Evolutionary conservation across 192 early-diverging fungal genomes (phyloP), one percentile per base, ranked within the genome.

Genomic region (Coemansia nantahalensis): DNA sequence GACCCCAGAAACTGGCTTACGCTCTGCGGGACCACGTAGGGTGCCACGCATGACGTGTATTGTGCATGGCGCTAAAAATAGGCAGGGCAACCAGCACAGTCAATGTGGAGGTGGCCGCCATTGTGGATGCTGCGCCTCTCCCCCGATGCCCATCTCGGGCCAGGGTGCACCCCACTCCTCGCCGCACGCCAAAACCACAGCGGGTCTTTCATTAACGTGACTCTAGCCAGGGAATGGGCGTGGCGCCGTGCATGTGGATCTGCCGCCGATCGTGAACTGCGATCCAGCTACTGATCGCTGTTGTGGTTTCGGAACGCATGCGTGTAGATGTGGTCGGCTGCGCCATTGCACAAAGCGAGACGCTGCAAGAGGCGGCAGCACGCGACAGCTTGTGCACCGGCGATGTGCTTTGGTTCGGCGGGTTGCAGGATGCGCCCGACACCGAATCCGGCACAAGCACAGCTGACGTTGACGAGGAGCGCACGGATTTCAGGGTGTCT

Each of bases 251-350:
- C 48, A n/a, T 6, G 8, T 26, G 22, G 43, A 45, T 45, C 16
- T 22, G 23, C 37, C 22, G 48, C 21, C 37, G 38, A 51, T 51
- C 48, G 28, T 15, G 22, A 19, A 14, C 35, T 39, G 32, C 19
- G 40, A 34, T 44, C 13, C 15, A 16, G 40, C 51, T 35, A 32
- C 42, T 39, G 43, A 45, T 55, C 35, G 34, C 43, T 45, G 53
- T 38, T 55, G 23, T 45, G 30, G 44, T 45, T 55, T 55, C 43
- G 15, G 40, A 38, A 37, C 26, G 14, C 11, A 18, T 28, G 11
- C 10, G 4, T 16, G 43, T 55, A 55, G 53, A 35, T 30, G 43
- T 1, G 2, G 33, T 16, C 18, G 24, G 15, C 13, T 15, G 17
- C 34, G 26, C 53, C 19, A 30, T 54, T 15, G 44, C 42, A 8